Evolutionary conservation across 2,329 filamentous ascomycete genomes (phyloP), one percentile per base, ranked within the genome.

Genomic region (Bipolaris sorokiniana): DNA sequence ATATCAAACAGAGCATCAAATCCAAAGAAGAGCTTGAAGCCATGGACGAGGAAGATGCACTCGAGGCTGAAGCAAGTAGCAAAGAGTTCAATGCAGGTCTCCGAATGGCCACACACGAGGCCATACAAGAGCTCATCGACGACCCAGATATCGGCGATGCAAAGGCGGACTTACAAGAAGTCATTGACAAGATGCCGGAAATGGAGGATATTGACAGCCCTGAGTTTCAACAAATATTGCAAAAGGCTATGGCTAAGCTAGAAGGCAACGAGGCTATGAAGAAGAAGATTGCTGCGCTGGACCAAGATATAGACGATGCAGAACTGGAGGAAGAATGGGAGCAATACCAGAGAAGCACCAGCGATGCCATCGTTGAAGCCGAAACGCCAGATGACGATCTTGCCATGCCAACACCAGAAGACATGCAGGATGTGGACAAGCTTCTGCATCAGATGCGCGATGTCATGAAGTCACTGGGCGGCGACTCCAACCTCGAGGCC

Each of bases 81-180:
- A 58, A 65, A 26, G 56, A 70, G 33, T 42, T 69, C 16, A 54
- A 59, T n/a, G 58, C 63, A 0, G 34, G 45, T n/a, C 22, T 68
- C n/a, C 58, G 61, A 1, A 65, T 61, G 48, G 63, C 55, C 3
- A 64, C 66, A 13, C 61, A 69, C 26, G 60, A 70, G 18, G 55
- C 56, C 4, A 33, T 74, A 5, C 65, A 70, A 28, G 59, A 69
- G 18, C 41, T 75, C 31, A 59, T 74, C 26, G 54, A 73, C 7
- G 71, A 76, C 31, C 71, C 74, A 5, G 67, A 69, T 3, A 55
- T 72, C 3, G 65, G 51, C 10, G 59, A 68, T 18, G 65, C 62
- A 3, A 64, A 51, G 36, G 56, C 56, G 5, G 69, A 71, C 15
- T 48, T 76, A 7, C 59, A 58, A 33, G 64, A 67, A 13, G 61